Evolutionary conservation across 2,329 filamentous ascomycete genomes (phyloP).

Genomic region (Alternaria ventricosa): DNA sequence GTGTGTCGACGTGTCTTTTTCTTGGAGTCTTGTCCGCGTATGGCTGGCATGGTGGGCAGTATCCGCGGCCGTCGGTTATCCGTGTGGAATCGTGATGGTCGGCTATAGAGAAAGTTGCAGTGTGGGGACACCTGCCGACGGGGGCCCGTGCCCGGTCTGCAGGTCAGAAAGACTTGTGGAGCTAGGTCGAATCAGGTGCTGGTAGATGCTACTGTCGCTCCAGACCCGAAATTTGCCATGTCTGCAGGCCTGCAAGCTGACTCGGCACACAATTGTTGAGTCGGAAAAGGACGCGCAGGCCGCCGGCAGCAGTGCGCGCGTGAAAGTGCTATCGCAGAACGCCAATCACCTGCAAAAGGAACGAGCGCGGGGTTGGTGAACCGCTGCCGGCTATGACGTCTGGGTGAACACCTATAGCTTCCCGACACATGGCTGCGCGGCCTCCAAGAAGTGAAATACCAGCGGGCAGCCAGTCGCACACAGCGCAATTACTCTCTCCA

Average conservation of each 20-base stretch:
- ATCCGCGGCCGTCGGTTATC: constrained; percentile 39
- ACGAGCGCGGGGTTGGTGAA: constrained; percentile 11
- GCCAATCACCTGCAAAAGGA: constrained; percentile 9
- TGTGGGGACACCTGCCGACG: constrained; percentile 18
- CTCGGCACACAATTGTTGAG: constrained; percentile 17
- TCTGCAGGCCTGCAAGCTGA: constrained; percentile 33
- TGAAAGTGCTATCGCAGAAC: not conserved
- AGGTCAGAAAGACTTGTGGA: constrained; percentile 33
- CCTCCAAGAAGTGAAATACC: not conserved
- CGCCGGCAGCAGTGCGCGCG: not conserved
- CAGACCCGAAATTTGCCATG: constrained; percentile 12
- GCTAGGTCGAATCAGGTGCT: constrained; percentile 5
- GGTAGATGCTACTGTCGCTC: constrained; percentile 8
- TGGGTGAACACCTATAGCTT: constrained; percentile 2
- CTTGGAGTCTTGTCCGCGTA: constrained; percentile 57
- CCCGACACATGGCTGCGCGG: not conserved
- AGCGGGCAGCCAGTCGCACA: not conserved
- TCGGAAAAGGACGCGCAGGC: constrained; percentile 9
- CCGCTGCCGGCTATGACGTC: constrained; percentile 14
- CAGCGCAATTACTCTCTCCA: not conserved
- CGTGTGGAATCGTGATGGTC: constrained; percentile 28
- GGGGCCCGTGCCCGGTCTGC: constrained; percentile 31
- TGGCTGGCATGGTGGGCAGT: constrained; percentile 55
- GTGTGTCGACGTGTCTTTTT: constrained; percentile 56
- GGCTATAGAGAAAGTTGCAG: constrained; percentile 31